Evolutionary conservation across 2,329 filamentous ascomycete species (phyloP).

Genomic region (Neospermospora avenae): DNA sequence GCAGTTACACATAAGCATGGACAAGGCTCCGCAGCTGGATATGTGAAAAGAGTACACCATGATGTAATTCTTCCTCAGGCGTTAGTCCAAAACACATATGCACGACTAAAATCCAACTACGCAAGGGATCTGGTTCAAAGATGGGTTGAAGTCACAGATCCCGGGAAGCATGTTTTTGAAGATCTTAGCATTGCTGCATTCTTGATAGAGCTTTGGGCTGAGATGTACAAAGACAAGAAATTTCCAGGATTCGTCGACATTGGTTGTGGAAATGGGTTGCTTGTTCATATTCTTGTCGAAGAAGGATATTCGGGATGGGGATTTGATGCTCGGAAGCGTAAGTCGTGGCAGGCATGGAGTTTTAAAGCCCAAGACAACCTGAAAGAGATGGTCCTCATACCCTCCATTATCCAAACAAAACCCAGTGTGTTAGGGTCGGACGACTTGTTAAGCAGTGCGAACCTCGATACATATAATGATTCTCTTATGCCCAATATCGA

Average conservation of each 20-base stretch:
- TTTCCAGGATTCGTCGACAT: constrained; percentile 96
- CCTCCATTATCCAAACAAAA: constrained; percentile 35
- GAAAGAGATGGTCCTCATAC: constrained; percentile 59
- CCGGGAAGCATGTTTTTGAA: constrained; percentile 91
- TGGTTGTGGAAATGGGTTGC: constrained; percentile 89
- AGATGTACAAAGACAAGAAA: constrained; percentile 62
- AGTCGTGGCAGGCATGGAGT: constrained; percentile 77
- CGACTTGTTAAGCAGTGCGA: background rate
- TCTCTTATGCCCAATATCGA: constrained; percentile 4
- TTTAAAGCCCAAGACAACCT: constrained; percentile 45
- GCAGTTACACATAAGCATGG: constrained; percentile 71
- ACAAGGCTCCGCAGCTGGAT: constrained; percentile 59
- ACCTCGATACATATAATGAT: background rate
- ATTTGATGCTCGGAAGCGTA: constrained; percentile 83
- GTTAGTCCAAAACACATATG: constrained; percentile 77
- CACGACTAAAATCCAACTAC: constrained; percentile 74
- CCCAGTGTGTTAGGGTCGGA: background rate
- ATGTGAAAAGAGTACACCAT: constrained; percentile 80
- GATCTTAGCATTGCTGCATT: constrained; percentile 90
- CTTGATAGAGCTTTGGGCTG: constrained; percentile 83
- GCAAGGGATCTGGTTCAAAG: constrained; percentile 64
- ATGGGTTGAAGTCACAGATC: constrained; percentile 87
- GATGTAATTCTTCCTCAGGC: constrained; percentile 77
- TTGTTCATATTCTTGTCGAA: constrained; percentile 75
- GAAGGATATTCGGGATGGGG: constrained; percentile 88